Conservation (phyloP, 257 asterid species). For the Nicotiana otophora region DNA sequence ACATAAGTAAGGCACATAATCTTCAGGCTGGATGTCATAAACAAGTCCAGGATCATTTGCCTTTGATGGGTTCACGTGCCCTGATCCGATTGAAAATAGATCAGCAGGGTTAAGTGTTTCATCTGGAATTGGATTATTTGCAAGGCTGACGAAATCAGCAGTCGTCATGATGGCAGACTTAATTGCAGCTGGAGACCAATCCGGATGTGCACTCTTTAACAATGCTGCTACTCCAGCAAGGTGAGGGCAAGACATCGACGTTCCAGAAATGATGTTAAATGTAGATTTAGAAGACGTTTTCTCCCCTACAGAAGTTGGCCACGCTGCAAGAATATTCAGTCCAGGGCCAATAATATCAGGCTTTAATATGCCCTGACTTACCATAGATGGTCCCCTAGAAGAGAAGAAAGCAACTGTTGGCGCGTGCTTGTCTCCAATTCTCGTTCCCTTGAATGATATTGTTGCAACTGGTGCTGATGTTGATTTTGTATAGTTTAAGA, state of each 20-base stretch:
- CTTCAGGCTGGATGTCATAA: conserved; percentile 11
- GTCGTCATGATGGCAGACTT: conserved; percentile 24
- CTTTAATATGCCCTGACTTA: conserved; percentile 22
- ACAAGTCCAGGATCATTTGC: conserved; percentile 16
- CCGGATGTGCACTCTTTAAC: conserved; percentile 15
- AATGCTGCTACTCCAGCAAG: conserved; percentile 23
- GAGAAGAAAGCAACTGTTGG: conserved; percentile 21
- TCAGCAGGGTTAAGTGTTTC: background rate
- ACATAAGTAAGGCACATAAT: conserved; percentile 16
- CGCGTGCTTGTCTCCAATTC: conserved; percentile 8
- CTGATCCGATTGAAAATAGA: conserved; percentile 7
- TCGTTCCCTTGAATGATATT: conserved; percentile 24
- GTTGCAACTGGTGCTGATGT: conserved; percentile 11
- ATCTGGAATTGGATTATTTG: background rate
- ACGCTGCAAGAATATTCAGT: conserved; percentile 21
- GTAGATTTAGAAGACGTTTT: background rate
- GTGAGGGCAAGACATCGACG: conserved; percentile 24
- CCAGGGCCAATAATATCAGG: conserved; percentile 30
- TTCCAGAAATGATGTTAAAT: conserved; percentile 15
- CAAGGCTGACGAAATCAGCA: conserved; percentile 8
- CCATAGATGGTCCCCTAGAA: conserved; percentile 8
- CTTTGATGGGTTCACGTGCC: conserved; percentile 12
- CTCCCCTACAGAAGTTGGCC: background rate
- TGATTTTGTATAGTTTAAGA: conserved; percentile 15
- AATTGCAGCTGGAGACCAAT: conserved; percentile 23